Evolutionary conservation across 2,329 filamentous ascomycete species (phyloP).

Genomic region (Penicillium paneum): DNA sequence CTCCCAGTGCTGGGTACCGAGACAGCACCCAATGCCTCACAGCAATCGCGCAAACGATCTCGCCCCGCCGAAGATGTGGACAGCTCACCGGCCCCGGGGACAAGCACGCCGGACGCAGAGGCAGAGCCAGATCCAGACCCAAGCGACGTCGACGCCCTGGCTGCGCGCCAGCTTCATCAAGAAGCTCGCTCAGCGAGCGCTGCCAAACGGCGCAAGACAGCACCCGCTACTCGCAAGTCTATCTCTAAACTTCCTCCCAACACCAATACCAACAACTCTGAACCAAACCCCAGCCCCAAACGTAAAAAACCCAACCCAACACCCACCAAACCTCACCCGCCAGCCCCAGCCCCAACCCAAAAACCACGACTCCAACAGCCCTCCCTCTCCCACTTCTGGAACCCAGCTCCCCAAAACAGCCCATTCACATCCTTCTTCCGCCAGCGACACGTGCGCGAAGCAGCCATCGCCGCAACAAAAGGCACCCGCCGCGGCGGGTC

Average conservation of each 20-base stretch:
- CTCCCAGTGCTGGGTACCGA: constrained; percentile 10
- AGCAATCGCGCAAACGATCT: constrained; percentile 15
- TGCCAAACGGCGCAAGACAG: constrained; percentile 34
- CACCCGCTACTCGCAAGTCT: constrained; percentile 15
- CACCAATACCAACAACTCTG: not conserved
- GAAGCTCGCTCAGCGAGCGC: constrained; percentile 61
- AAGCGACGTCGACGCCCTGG: constrained; percentile 67
- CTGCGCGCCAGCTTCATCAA: constrained; percentile 71
- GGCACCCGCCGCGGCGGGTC: constrained; percentile 63
- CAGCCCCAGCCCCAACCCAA: not conserved
- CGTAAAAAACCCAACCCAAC: constrained; percentile 12
- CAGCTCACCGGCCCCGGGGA: constrained; percentile 40
- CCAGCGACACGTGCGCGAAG: constrained; percentile 74
- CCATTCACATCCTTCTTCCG: constrained; percentile 85
- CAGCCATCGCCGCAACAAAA: constrained; percentile 59
- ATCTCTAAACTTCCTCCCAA: constrained; percentile 6
- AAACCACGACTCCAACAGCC: constrained; percentile 9
- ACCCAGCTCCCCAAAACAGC: constrained; percentile 41
- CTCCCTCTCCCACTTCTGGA: constrained; percentile 15
- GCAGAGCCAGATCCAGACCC: constrained; percentile 50
- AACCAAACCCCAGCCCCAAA: constrained; percentile 28
- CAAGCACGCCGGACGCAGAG: constrained; percentile 6
- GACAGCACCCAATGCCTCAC: not conserved
- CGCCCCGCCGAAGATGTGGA: constrained; percentile 46
- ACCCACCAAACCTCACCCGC: constrained; percentile 5